Evolutionary conservation across 2,329 filamentous ascomycete genomes (phyloP), one percentile per base, ranked within the genome.

Genomic region (Byssochlamys sp.): DNA sequence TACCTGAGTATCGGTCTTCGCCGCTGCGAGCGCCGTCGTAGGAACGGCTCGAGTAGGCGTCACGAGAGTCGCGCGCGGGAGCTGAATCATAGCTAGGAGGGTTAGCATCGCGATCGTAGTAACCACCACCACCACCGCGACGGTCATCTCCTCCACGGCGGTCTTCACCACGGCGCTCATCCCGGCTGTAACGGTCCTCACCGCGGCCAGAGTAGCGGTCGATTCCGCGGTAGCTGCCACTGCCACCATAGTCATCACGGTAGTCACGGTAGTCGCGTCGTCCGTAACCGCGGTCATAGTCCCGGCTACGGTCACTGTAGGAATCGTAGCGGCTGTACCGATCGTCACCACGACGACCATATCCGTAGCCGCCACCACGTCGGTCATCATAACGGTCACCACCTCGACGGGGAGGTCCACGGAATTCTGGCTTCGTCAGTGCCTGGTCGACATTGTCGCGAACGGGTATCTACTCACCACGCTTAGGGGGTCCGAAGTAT

Each of bases 401-500:
- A 64, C 81, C 73, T 57, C 70, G 73, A 62, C 68, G 73, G 59
- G 70, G 71, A 58, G 76, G 74, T 59, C 76, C 64, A 80, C 79
- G 74, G 57, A 60, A 69, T 60, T 67, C 67, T 71, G 62, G 63
- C 65, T 61, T 63, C 62, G 57, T 57, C 31, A 48, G 33, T 4
- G 27, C 19, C 14, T 28, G 24, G 1, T 25, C 27, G 10, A 29
- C 14, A 49, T 19, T 55, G 2, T 27, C 35, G 19, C 14, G 19
- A 33, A 29, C 2, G 53, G 56, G 57, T 14, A 50, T 53, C 51
- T 52, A 56, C 88, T 80, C 79, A 94, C 91, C 91, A 81, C 94
- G 84, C 86, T 99, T 99, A 63, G 94, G 94, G 61, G 94, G 94
- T 55, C 94, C 94, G 71, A 96, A 97, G 83, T 99, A 99, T 80